Evolutionary conservation across 306 rosid species (phyloP).

Genomic region (Leucaena leucocephala): DNA sequence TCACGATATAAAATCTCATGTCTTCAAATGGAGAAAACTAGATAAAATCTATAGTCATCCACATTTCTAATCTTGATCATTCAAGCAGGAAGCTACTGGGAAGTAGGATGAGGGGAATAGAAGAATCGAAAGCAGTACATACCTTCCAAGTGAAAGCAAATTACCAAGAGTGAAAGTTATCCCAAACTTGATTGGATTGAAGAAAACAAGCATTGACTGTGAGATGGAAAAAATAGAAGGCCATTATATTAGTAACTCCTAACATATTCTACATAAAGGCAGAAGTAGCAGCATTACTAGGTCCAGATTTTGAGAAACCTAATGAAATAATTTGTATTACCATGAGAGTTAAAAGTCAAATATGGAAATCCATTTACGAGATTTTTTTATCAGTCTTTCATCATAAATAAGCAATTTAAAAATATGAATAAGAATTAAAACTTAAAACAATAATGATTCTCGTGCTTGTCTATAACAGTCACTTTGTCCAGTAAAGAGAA

Average conservation of each 20-base stretch:
- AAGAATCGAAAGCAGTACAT: conserved; percentile 9
- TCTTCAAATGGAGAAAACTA: not conserved
- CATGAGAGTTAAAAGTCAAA: conserved; percentile 25
- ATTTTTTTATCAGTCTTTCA: not conserved
- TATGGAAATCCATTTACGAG: conserved; percentile 19
- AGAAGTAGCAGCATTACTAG: conserved; percentile 18
- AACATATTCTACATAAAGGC: conserved; percentile 16
- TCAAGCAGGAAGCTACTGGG: not conserved
- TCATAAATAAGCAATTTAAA: conserved; percentile 14
- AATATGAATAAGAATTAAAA: not conserved
- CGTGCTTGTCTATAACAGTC: not conserved
- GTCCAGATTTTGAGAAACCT: conserved; percentile 21
- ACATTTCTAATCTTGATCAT: not conserved
- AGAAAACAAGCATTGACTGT: conserved; percentile 95
- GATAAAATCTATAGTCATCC: not conserved
- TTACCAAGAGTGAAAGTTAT: conserved; percentile 92
- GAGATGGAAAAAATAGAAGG: conserved; percentile 33
- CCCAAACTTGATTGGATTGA: conserved; percentile 90
- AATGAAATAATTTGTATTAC: conserved; percentile 29
- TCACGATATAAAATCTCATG: not conserved
- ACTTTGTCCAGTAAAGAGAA: not conserved
- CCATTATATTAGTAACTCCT: conserved; percentile 39
- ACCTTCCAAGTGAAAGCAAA: conserved; percentile 82
- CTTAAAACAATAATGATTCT: not conserved
- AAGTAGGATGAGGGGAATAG: not conserved